A percentile compares a stretch with the other conserved stretches of the same genome.
Conservation (phyloP, 129 eudicot genomes). For the Oenanthe sinensis region DNA sequence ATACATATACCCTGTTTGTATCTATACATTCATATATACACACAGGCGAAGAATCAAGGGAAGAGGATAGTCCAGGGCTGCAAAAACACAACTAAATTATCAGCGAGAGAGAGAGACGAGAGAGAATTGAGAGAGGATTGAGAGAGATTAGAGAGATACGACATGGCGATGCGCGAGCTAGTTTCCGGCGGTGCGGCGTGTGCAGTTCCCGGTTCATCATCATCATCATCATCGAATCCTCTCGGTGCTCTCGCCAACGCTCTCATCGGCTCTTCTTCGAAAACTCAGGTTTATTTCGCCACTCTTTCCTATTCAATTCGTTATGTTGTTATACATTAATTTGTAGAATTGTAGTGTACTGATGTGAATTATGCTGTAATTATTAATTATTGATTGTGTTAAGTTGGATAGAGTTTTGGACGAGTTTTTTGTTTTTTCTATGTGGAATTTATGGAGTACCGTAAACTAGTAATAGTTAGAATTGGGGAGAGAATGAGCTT, state of each 20-base stretch:
- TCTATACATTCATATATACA: not conserved
- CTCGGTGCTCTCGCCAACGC: constrained; percentile 83
- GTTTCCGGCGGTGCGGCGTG: constrained; percentile 82
- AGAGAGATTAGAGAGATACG: not conserved
- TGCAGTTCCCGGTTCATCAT: constrained; percentile 67
- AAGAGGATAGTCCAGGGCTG: not conserved
- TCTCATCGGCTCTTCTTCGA: constrained; percentile 80
- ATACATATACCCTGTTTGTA: not conserved
- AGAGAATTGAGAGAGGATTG: not conserved
- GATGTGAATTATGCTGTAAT: not conserved
- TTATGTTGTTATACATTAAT: not conserved
- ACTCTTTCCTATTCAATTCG: not conserved
- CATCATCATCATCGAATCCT: constrained; percentile 80
- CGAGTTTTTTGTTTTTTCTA: not conserved
- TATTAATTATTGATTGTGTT: not conserved
- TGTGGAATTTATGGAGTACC: not conserved
- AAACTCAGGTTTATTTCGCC: constrained; percentile 52
- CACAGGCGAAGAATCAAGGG: not conserved
- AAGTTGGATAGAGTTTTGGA: not conserved
- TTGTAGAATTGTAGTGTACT: not conserved
- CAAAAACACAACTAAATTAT: not conserved
- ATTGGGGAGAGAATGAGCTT: not conserved
- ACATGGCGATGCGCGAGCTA: constrained; percentile 90
- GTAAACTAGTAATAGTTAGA: not conserved
- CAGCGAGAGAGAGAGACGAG: not conserved